Conservation (phyloP, 495 filamentous ascomycete species). For the Penicillium desertorum region DNA sequence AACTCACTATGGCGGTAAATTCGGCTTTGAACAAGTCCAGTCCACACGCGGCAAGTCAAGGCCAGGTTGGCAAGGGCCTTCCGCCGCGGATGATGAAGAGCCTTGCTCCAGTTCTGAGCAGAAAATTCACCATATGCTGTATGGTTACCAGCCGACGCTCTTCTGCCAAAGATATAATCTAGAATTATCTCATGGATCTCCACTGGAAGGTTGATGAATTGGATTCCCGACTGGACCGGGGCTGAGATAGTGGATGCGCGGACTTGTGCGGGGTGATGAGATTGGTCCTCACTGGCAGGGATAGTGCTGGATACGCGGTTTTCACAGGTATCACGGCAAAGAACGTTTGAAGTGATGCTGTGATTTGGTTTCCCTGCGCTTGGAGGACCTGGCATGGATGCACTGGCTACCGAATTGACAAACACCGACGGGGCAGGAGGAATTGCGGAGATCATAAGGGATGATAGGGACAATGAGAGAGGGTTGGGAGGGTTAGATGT, state of each 20-base stretch:
- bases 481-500: background rate
- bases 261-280: slow-evolving; percentile 10
- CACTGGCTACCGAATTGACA: slow-evolving; percentile 35
- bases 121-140: slow-evolving; percentile 36
- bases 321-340: slow-evolving; percentile 21
- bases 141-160: slow-evolving; percentile 40
- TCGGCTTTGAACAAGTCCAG: slow-evolving; percentile 62
- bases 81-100: slow-evolving; percentile 64
- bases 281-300: background rate
- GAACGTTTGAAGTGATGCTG: slow-evolving; percentile 31
- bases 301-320: too few relatives aligned
- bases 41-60: slow-evolving; percentile 62
- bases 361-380: slow-evolving; percentile 24
- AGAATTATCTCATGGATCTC: slow-evolving; percentile 73
- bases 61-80: slow-evolving; percentile 64
- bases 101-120: slow-evolving; percentile 60
- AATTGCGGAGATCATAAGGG: slow-evolving; percentile 30
- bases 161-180: slow-evolving; percentile 66
- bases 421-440: slow-evolving; percentile 36
- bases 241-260: slow-evolving; percentile 16
- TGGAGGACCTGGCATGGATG: slow-evolving; percentile 15
- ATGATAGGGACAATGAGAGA: slow-evolving; percentile 2
- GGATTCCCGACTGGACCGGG: slow-evolving; percentile 18
- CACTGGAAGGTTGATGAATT: slow-evolving; percentile 57
- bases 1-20: slow-evolving; percentile 64